Conservation (phyloP, 2,329 filamentous ascomycete species). For the Diplodia scrobiculata region DNA sequence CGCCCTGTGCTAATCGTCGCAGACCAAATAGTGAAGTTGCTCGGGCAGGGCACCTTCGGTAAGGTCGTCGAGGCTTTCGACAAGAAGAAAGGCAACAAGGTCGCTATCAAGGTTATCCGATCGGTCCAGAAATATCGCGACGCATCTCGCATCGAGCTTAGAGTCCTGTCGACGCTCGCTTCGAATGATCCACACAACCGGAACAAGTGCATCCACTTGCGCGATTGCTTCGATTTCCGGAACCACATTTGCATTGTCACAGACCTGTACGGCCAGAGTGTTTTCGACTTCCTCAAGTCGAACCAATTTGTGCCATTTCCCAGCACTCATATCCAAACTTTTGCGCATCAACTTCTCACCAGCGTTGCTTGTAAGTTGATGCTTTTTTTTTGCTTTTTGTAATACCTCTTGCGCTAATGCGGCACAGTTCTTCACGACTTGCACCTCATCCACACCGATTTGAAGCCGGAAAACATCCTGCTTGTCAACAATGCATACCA, state of each 20-base stretch:
- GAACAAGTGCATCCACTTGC: constrained; percentile 93
- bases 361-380: constrained; percentile 85
- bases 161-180: constrained; percentile 87
- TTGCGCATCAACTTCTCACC: constrained; percentile 94
- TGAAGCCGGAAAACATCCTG: constrained; percentile 70
- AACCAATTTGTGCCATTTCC: constrained; percentile 96
- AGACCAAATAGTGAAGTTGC: constrained; percentile 87
- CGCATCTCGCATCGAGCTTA: constrained; percentile 89
- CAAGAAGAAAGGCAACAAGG: constrained; percentile 71
- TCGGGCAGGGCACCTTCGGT: constrained; percentile 96
- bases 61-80: constrained; percentile 96
- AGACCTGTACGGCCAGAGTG: constrained; percentile 82
- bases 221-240: constrained; percentile 95
- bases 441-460: constrained; percentile 89
- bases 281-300: constrained; percentile 96
- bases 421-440: constrained; percentile 84
- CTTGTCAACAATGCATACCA: constrained; percentile 66
- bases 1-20: constrained; percentile 32
- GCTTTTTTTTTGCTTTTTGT: constrained; percentile 9
- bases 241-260: constrained; percentile 92
- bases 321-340: constrained; percentile 96
- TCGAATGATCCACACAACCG: constrained; percentile 89
- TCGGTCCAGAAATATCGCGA: constrained; percentile 98
- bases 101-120: constrained; percentile 96
- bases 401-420: constrained; percentile 35